phyloP scores from a whole-genome alignment of 805 yeast genomes.

The Ogataea philodendri region DNA sequence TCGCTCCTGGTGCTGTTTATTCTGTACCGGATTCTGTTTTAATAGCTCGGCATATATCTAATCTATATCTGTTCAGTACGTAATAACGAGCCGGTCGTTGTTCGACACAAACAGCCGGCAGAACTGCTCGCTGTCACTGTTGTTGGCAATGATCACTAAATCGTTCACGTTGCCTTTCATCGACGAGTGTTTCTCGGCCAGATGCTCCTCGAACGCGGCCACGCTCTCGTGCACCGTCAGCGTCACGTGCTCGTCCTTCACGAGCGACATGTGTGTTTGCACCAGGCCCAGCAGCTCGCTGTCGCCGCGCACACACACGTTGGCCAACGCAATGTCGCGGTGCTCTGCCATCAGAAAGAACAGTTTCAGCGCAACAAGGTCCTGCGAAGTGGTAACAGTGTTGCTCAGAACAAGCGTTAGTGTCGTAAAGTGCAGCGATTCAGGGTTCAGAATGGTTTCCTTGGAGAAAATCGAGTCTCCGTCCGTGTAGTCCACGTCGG shows the following conservation, averaged over 20 bases:
- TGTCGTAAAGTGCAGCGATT: slow-evolving; percentile 7
- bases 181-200: slow-evolving; percentile 1
- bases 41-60: too few species aligned
- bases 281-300: slow-evolving; percentile 6
- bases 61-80: slow-evolving; percentile 3
- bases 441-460: slow-evolving; percentile 10
- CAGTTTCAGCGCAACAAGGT: slow-evolving; percentile 7
- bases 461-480: slow-evolving; percentile 7
- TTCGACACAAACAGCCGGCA: slow-evolving; percentile 7
- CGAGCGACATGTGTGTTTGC: slow-evolving; percentile 1
- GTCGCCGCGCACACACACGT: slow-evolving; percentile 5
- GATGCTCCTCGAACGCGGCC: slow-evolving; percentile 1
- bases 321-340: slow-evolving; percentile 6
- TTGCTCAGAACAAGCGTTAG: slow-evolving; percentile 7
- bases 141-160: slow-evolving; percentile 6
- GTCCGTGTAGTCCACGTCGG: neutral
- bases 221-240: neutral
- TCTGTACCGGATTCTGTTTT: slow-evolving; percentile 75
- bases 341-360: slow-evolving; percentile 11
- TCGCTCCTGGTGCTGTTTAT: slow-evolving; percentile 71
- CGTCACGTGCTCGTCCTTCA: slow-evolving; percentile 3
- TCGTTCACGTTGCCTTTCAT: slow-evolving; percentile 6
- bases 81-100: slow-evolving; percentile 8
- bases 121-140: neutral
- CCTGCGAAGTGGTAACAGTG: neutral